phyloP scores from a whole-genome alignment of 768 basidiomycete species.

The Artomyces pyxidatus region DNA sequence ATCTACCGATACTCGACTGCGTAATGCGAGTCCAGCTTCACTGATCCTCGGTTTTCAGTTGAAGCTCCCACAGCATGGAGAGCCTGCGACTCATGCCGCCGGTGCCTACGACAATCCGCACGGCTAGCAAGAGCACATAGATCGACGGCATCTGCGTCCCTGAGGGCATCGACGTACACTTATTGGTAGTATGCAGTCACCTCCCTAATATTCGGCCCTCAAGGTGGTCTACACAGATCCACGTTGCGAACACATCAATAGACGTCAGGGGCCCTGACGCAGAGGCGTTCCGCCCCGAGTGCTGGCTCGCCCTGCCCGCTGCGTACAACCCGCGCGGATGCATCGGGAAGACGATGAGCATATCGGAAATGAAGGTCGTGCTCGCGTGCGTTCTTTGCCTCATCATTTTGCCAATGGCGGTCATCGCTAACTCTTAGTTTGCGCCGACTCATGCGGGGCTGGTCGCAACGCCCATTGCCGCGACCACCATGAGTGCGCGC shows the following conservation, averaged over 20 bases:
- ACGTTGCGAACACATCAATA: conserved; percentile 42
- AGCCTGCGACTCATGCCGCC: conserved; percentile 16
- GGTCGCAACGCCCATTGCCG: conserved; percentile 32
- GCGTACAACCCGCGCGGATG: conserved; percentile 38
- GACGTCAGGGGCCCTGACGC: conserved; percentile 44
- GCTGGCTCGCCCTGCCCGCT: conserved; percentile 40
- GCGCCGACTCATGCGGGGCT: conserved; percentile 35
- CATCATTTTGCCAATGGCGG: conserved; percentile 21
- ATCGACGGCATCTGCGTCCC: conserved; percentile 35
- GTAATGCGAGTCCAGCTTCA: conserved; percentile 11
- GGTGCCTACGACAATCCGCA: conserved; percentile 17
- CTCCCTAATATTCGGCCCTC: too few relatives aligned
- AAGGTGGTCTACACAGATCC: too few relatives aligned
- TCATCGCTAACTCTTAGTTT: conserved; percentile 37
- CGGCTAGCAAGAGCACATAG: conserved; percentile 3
- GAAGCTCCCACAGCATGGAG: conserved; percentile 13
- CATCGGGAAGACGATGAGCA: conserved; percentile 40
- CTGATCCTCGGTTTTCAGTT: not conserved
- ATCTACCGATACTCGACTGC: conserved; percentile 11
- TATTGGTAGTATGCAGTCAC: conserved; percentile 23
- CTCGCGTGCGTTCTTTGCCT: conserved; percentile 13
- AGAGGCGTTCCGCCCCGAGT: conserved; percentile 39
- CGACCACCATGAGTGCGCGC: conserved; percentile 39
- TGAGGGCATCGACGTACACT: conserved; percentile 33
- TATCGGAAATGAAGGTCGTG: conserved; percentile 41